These are phyloP conservation scores for Starmerella sirachaensis DNA, from an alignment of 805 yeast genomes.

Conservation along the genomic window DNA sequence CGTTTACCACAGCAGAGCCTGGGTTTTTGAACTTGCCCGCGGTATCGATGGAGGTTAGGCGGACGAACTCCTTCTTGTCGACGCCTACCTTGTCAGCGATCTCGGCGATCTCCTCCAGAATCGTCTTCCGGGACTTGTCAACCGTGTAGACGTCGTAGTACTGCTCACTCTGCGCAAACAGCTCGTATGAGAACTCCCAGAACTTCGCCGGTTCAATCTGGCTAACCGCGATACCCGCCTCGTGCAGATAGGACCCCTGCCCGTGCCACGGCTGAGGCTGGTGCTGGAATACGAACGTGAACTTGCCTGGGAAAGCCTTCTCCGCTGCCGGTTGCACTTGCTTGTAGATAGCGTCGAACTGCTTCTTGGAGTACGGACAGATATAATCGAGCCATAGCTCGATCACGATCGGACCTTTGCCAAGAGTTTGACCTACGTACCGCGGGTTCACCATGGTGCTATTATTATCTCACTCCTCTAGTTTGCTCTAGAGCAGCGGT, in stretches of 20 bases:
- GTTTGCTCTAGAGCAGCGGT: neutral
- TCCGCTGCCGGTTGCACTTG: constrained; percentile 42
- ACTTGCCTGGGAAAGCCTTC: constrained; percentile 36
- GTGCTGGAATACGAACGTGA: constrained; percentile 53
- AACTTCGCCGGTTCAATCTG: constrained; percentile 39
- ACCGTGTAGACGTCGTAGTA: constrained; percentile 54
- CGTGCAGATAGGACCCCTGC: constrained; percentile 53
- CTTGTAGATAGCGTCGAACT: constrained; percentile 44
- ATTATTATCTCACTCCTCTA: neutral
- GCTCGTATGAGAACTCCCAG: constrained; percentile 43
- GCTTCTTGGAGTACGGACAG: constrained; percentile 61
- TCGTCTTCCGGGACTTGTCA: constrained; percentile 42
- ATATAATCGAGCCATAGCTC: constrained; percentile 28
- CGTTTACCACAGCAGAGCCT: constrained; percentile 49
- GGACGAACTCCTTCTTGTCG: constrained; percentile 29
- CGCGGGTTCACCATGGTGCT: constrained; percentile 20
- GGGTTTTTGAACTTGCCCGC: constrained; percentile 34
- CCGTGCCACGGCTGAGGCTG: constrained; percentile 92
- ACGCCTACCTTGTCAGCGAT: constrained; percentile 37
- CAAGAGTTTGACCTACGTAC: constrained; percentile 19
- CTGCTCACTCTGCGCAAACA: constrained; percentile 43
- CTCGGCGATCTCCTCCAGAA: constrained; percentile 42
- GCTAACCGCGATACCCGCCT: constrained; percentile 62
- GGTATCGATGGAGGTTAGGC: constrained; percentile 28
- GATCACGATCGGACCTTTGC: constrained; percentile 20